These are phyloP conservation scores for Dillenia suffruticosa DNA, from an alignment of 164 flowering plant genomes.

Conservation along the genomic window DNA sequence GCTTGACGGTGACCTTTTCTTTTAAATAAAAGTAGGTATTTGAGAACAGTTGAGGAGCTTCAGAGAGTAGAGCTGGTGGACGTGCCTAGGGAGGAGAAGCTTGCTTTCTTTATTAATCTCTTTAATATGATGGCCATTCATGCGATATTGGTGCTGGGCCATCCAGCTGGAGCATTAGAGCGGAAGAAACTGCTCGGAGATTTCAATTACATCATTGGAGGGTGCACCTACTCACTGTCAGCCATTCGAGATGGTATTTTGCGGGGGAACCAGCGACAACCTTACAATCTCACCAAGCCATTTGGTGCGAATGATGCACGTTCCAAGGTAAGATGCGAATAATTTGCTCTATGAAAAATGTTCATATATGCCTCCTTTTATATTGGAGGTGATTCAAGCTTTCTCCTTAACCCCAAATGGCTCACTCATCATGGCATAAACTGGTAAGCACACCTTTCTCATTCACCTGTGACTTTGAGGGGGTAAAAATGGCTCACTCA, in stretches of 20 bases:
- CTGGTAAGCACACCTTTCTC: too few species aligned
- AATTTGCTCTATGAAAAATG: background rate
- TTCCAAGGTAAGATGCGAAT: conserved; percentile 37
- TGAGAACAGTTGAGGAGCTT: conserved; percentile 78
- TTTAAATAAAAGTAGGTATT: conserved; percentile 37
- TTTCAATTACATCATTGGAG: conserved; percentile 84
- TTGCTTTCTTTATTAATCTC: conserved; percentile 81
- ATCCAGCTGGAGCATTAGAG: conserved; percentile 61
- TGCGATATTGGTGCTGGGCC: conserved; percentile 62
- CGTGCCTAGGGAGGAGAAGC: conserved; percentile 72
- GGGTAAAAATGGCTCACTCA: too few species aligned
- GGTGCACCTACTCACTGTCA: conserved; percentile 72
- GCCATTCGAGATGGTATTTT: conserved; percentile 78
- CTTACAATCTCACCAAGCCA: conserved; percentile 72
- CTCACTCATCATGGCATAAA: too few species aligned
- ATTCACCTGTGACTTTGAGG: too few species aligned
- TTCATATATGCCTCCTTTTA: background rate
- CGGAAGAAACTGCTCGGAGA: conserved; percentile 68
- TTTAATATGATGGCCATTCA: conserved; percentile 92
- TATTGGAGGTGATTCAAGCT: background rate
- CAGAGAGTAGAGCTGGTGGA: conserved; percentile 71
- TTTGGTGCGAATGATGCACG: conserved; percentile 60
- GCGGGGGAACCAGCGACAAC: conserved; percentile 77
- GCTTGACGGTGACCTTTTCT: too few species aligned
- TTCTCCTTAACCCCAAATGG: background rate